Evolutionary conservation across 2,329 filamentous ascomycete genomes (phyloP).

Genomic region (Penicillium sp.): DNA sequence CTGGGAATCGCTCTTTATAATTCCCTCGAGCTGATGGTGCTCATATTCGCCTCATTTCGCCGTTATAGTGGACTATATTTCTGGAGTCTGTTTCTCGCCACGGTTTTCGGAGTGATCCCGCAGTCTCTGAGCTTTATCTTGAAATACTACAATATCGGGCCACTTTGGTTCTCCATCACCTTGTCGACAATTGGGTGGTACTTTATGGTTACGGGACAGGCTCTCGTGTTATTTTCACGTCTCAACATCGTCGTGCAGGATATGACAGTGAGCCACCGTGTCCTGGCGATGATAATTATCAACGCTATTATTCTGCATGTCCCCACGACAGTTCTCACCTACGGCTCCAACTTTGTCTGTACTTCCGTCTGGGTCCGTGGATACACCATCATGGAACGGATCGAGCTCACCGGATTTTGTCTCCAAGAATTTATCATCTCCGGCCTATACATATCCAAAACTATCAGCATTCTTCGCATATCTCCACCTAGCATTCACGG

Average conservation of each 20-base stretch:
- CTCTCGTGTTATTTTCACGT: conserved; percentile 7
- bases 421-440: conserved; percentile 19
- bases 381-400: conserved; percentile 17
- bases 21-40: conserved; percentile 47
- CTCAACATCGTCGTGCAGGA: conserved; percentile 16
- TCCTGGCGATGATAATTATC: conserved; percentile 16
- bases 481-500: conserved; percentile 46
- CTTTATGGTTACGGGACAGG: conserved; percentile 11
- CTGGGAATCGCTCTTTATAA: conserved; percentile 20
- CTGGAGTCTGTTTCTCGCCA: conserved; percentile 49
- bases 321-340: conserved; percentile 56
- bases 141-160: conserved; percentile 10
- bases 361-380: conserved; percentile 35
- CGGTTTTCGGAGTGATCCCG: conserved; percentile 44
- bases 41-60: conserved; percentile 51
- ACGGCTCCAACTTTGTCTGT: conserved; percentile 32
- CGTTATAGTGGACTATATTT: conserved; percentile 52
- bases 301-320: conserved; percentile 31
- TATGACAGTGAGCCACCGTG: conserved; percentile 7
- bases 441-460: conserved; percentile 16
- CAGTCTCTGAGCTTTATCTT: conserved; percentile 26
- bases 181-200: conserved; percentile 11
- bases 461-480: conserved; percentile 44
- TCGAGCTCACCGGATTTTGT: conserved; percentile 18
- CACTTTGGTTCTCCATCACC: conserved; percentile 14